phyloP scores from a whole-genome alignment of 257 asterid species.

The Agastache rugosa region DNA sequence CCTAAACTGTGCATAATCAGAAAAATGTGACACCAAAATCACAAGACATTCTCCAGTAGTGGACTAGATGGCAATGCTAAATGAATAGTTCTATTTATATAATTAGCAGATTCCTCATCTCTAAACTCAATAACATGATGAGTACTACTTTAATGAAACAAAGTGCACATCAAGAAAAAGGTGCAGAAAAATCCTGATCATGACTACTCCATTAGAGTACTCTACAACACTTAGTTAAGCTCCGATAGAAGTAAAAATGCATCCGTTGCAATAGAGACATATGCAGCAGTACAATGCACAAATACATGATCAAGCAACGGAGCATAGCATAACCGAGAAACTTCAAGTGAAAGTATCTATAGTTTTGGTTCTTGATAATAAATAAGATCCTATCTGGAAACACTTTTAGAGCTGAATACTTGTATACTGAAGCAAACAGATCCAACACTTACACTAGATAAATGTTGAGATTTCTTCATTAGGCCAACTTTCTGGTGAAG shows the following conservation, averaged over 20 bases:
- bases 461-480: constrained; percentile 54
- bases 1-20: too few species aligned
- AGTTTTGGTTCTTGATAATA: neutral
- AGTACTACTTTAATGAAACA: neutral
- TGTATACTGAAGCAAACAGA: neutral
- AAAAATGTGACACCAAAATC: too few species aligned
- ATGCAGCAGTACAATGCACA: too few species aligned
- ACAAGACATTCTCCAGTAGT: too few species aligned
- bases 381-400: neutral
- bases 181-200: too few species aligned
- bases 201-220: too few species aligned
- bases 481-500: constrained; percentile 66
- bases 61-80: neutral
- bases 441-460: constrained; percentile 67
- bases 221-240: too few species aligned
- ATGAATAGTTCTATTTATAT: neutral
- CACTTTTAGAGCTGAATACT: neutral
- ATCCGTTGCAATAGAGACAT: neutral
- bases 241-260: too few species aligned
- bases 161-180: neutral
- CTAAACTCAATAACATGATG: neutral
- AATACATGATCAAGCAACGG: too few species aligned
- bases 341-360: neutral
- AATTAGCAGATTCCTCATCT: neutral
- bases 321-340: neutral